These are phyloP conservation scores for Linderniella brevidens DNA, from an alignment of 257 asterid genomes.

Conservation along the genomic window DNA sequence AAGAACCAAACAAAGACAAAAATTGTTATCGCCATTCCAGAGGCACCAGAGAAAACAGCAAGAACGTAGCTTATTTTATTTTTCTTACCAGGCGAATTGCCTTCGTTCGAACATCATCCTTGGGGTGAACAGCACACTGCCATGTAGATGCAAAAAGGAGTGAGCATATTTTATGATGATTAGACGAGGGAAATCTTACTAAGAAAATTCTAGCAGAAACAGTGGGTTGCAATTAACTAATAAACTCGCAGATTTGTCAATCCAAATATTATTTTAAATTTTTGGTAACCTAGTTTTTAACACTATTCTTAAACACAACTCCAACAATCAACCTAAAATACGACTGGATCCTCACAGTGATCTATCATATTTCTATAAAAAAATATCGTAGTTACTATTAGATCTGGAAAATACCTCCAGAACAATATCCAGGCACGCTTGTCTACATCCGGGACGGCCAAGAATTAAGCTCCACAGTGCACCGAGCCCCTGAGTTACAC, in stretches of 20 bases:
- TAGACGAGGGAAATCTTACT: background rate
- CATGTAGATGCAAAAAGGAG: conserved; percentile 16
- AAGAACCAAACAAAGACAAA: conserved; percentile 11
- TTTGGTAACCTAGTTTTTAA: too few species aligned
- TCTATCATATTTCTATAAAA: too few species aligned
- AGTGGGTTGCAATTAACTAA: background rate
- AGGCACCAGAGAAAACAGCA: conserved; percentile 5
- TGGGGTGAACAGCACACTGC: conserved; percentile 85
- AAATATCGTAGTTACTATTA: too few species aligned
- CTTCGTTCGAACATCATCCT: conserved; percentile 82
- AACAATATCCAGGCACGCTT: conserved; percentile 81
- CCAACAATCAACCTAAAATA: too few species aligned
- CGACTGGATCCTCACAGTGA: too few species aligned
- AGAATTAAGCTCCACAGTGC: conserved; percentile 83
- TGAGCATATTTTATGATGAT: conserved; percentile 10
- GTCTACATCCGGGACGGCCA: conserved; percentile 73
- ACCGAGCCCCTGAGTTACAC: conserved; percentile 96
- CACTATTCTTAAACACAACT: too few species aligned
- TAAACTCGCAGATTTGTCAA: background rate
- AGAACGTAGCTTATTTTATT: background rate
- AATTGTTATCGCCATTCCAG: conserved; percentile 11
- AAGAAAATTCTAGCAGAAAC: too few species aligned
- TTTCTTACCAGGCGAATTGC: conserved; percentile 81
- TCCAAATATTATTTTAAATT: too few species aligned
- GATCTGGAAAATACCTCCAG: conserved; percentile 38